A percentile compares a stretch with the other conserved stretches of the same genome.
These are phyloP conservation scores for Blastocystis sp. DNA, from an alignment of 352 stramenopile species.

Conservation along the genomic window DNA sequence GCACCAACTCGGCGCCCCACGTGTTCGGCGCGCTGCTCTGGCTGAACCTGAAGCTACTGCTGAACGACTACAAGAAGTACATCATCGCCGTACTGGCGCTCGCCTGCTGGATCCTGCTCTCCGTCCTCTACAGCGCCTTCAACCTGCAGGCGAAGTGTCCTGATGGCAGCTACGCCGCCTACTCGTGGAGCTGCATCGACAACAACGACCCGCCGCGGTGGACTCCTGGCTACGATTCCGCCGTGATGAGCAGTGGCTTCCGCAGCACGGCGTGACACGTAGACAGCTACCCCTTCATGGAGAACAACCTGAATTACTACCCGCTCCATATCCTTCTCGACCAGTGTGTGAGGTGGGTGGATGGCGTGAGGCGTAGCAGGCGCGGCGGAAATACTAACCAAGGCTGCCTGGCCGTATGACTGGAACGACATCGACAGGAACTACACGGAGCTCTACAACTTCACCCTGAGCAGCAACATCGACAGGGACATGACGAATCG, in stretches of 20 bases:
- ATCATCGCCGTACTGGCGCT: neutral
- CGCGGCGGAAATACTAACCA: neutral
- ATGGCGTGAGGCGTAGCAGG: neutral
- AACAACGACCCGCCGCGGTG: slow-evolving; percentile 3
- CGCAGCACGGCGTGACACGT: neutral
- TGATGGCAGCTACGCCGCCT: neutral
- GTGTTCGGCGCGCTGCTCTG: neutral
- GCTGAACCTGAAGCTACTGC: neutral
- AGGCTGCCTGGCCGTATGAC: neutral
- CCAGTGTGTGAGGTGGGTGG: neutral
- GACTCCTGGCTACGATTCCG: neutral
- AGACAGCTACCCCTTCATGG: neutral
- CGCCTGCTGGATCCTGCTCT: neutral
- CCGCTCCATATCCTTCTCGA: neutral
- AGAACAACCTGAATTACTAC: neutral
- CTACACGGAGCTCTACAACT: neutral
- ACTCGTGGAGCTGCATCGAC: slow-evolving; percentile 3
- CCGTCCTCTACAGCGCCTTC: neutral
- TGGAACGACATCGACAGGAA: neutral
- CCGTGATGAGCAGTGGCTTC: neutral
- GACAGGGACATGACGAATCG: neutral
- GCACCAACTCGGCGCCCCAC: neutral
- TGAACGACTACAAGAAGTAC: neutral
- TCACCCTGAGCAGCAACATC: neutral
- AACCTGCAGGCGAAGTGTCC: neutral